phyloP scores from a whole-genome alignment of 805 yeast species.

The Schwanniomyces pseudopolymorphus region DNA sequence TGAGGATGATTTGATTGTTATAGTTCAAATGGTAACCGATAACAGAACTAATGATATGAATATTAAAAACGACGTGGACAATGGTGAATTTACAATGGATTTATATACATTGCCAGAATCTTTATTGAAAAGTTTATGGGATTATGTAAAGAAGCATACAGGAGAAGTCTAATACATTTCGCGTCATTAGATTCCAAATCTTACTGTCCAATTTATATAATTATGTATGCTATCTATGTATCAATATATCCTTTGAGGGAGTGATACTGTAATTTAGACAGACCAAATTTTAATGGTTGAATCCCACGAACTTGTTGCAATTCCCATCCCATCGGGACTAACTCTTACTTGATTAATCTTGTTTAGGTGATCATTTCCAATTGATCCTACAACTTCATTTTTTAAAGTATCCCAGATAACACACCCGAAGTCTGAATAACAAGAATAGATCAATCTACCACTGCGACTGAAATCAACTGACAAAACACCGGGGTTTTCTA shows the following conservation, averaged over 20 bases:
- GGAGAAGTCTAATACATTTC: slow-evolving; percentile 22
- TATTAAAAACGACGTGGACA: slow-evolving; percentile 91
- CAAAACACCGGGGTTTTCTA: slow-evolving; percentile 67
- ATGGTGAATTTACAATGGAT: slow-evolving; percentile 97
- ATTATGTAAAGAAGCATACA: slow-evolving; percentile 77
- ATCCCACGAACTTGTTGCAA: slow-evolving; percentile 84
- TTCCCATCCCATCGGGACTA: slow-evolving; percentile 72
- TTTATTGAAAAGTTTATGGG: slow-evolving; percentile 89
- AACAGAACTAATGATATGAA: slow-evolving; percentile 94
- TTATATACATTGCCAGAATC: slow-evolving; percentile 90
- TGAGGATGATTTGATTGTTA: slow-evolving; percentile 91
- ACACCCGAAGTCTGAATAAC: slow-evolving; percentile 76
- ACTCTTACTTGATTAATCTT: slow-evolving; percentile 62
- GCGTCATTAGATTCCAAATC: background rate
- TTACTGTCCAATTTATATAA: background rate
- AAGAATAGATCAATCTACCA: slow-evolving; percentile 71
- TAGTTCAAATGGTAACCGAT: slow-evolving; percentile 97
- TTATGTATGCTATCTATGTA: slow-evolving; percentile 5
- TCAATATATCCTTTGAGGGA: slow-evolving; percentile 2
- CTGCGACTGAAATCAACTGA: slow-evolving; percentile 72
- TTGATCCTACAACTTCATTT: slow-evolving; percentile 60
- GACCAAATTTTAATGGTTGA: slow-evolving; percentile 69
- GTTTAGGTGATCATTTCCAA: slow-evolving; percentile 55
- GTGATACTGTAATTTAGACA: slow-evolving; percentile 9
- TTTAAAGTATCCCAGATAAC: slow-evolving; percentile 75